phyloP scores from a whole-genome alignment of 495 filamentous ascomycete species.

The Penicillium soppii region DNA sequence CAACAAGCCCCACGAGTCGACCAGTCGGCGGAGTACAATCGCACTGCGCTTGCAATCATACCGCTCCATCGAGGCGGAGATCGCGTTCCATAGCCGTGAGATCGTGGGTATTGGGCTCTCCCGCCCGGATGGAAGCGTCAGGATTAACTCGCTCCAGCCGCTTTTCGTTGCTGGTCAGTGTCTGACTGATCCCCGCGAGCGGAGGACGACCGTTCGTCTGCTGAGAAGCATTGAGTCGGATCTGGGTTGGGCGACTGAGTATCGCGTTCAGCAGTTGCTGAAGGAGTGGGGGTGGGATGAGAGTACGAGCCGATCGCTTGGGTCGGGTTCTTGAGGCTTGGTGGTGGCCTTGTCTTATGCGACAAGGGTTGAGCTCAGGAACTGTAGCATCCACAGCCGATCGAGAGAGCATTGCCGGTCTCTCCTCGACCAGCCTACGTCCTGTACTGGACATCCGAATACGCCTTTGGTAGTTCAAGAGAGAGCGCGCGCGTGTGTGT shows the following conservation, averaged over 20 bases:
- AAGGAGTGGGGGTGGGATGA: slow-evolving; percentile 56
- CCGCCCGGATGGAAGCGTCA: slow-evolving; percentile 52
- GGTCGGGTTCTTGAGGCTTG: slow-evolving; percentile 10
- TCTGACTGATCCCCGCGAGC: slow-evolving; percentile 49
- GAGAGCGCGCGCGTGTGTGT: too few species aligned
- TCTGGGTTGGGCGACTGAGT: slow-evolving; percentile 63
- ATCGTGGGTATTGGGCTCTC: slow-evolving; percentile 57
- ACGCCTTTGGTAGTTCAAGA: too few species aligned
- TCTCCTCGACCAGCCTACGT: too few species aligned
- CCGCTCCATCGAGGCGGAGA: slow-evolving; percentile 52
- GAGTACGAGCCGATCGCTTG: slow-evolving; percentile 10
- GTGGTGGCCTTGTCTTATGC: background rate
- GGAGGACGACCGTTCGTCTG: slow-evolving; percentile 49
- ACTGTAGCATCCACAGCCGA: background rate
- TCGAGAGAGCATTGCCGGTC: too few species aligned
- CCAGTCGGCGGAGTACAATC: slow-evolving; percentile 48
- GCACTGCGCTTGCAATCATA: slow-evolving; percentile 53
- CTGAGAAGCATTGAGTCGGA: slow-evolving; percentile 58
- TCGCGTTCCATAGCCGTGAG: slow-evolving; percentile 55
- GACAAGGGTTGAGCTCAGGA: background rate
- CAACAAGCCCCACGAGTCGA: slow-evolving; percentile 61
- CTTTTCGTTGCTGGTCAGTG: slow-evolving; percentile 63
- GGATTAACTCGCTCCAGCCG: slow-evolving; percentile 61
- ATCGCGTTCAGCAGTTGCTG: slow-evolving; percentile 55
- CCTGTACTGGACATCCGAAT: background rate